Evolutionary conservation across 768 basidiomycete species (phyloP), one percentile per base, ranked within the genome.

Genomic region (Macrocybe gigantea): DNA sequence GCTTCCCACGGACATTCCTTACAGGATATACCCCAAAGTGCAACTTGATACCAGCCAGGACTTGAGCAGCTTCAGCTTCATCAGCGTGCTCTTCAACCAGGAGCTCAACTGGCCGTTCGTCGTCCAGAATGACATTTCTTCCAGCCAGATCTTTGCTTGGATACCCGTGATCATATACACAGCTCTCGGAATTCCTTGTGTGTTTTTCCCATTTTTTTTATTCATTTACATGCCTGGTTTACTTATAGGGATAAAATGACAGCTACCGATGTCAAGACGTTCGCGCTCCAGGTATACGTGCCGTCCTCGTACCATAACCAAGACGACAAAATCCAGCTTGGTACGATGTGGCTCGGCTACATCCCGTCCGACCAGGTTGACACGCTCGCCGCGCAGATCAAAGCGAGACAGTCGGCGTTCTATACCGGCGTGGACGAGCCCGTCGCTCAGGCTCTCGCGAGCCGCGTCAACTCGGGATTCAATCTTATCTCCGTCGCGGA

Each of bases 141-240:
- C 79, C 2, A 83, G 75, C 41, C 90, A 97, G 67, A 73, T 98
- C 38, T 88, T 97, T 58, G 79, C 77, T 9, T 85, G 74, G 57
- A 67, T 85, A 47, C 89, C 91, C 1, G 29, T 58, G 0, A 60
- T 73, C 39, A 60, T 75, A 30, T 48, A 55, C 1, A 61, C 55
- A 7, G 67, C 69, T 7, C 55, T 74, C 1, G 59, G 51, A 0
- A 58, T 70, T 45, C 41, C 56, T 46, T 39, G 73, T 71, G 43
- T 32, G 63, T 58, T 29, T 14, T 35, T 46, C 30, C 5, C 22
- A n/a, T 34, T 60, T 44, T n/a, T 31, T 51, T 14, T 40, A n/a
- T 44, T 33, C 29, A 33, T 52, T 47, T 7, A 11, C 15, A 52
- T 33, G 8, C 40, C 44, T 22, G 22, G 22, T 22, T 22, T 22